Base-by-base conservation (phyloP, 2,329 filamentous ascomycete genomes). In the Clarireedia homoeocarpa region DNA sequence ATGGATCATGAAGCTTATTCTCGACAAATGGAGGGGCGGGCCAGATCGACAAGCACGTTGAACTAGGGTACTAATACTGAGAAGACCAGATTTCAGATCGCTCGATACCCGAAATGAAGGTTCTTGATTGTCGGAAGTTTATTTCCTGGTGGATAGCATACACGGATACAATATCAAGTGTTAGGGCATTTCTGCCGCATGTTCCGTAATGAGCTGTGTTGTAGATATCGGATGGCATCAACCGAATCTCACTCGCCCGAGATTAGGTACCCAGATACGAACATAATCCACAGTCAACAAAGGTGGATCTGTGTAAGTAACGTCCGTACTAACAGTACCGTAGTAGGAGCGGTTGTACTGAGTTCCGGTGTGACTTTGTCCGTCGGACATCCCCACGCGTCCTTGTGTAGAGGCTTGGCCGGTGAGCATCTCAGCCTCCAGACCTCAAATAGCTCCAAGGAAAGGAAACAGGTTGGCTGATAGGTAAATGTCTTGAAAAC, bases 341-440 rank as follows among this genome's bases (percentile, higher is more conserved):
- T 47, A 55, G 39, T 30, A 47, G 44, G 15, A 51, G 34, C 46
- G 47, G 40, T 42, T 51, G 46, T 55, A 55, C 34, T 48, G 24
- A 55, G 47, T 39, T 55, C 53, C 53, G 53, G 53, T 55, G 27
- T 27, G 39, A 55, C 53, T 51, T 51, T 55, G 53, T 55, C 53
- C 53, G 53, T 48, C 53, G 53, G 53, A 55, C 53, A 55, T 55
- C 53, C 53, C 53, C 53, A 55, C 53, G 53, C 47, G 39, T 30
- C 14, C 38, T 48, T 45, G 17, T 36, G 15, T 27, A 20, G 14
- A 14, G 20, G 14, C 10, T 17, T 55, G 12, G 26, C 49, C 4
- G 30, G 30, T 45, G 53, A 55, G 39, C 38, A 49, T 26, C 38
- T 39, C 53, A 44, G 53, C 53, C 47, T 45, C 26, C 38, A 40